Evolutionary conservation across 163 green algal species (phyloP), one percentile per base, ranked within the genome.

Genomic region (Scenedesmus sp.): DNA sequence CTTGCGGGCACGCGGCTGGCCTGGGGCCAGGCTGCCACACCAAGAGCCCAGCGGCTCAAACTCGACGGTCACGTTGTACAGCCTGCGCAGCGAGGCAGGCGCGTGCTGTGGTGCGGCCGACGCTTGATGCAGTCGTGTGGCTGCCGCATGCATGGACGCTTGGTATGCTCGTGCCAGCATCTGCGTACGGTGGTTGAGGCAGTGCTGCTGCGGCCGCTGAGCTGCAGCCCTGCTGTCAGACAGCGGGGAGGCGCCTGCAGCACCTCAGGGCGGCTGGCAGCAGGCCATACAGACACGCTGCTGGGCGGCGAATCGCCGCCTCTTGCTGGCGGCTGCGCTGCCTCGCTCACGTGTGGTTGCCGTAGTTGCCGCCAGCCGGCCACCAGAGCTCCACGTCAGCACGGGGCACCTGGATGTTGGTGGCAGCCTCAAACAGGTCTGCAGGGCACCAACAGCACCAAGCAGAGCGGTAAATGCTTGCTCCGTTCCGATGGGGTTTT

Each of bases 321-420:
- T 73, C 72, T 44, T 44, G 40, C 76, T n/a, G 76, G 76, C 76
- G n/a, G 76, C n/a, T 1, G 76, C 59, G 16, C 37, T 49, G 37
- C 9, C 76, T 1, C 5, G 6, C 80, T 85, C 2, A 90, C 92
- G 89, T 96, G 94, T 90, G 85, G 7, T 35, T 76, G 3, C 96
- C 96, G 56, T 95, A 95, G 85, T 90, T 83, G 70, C 85, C 85
- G 33, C 96, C 96, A 15, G 91, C 86, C 0, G 96, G 95, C 96
- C 96, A 98, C 96, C 96, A 98, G 13, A 97, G 95, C 81, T 95
- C 53, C 22, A 95, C 92, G 61, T 85, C 56, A 20, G 51, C 46
- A 37, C 89, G 26, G 1, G 53, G 42, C 59, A 93, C 81, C 2
- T 40, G 7, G 44, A 92, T 16, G 26, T 73, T 35, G 6, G 83